Percentiles rank a stretch among this genome's conserved stretches.
Evolutionary conservation across 2,329 filamentous ascomycete species (phyloP).

Genomic region (Mollisiaceae sp.): DNA sequence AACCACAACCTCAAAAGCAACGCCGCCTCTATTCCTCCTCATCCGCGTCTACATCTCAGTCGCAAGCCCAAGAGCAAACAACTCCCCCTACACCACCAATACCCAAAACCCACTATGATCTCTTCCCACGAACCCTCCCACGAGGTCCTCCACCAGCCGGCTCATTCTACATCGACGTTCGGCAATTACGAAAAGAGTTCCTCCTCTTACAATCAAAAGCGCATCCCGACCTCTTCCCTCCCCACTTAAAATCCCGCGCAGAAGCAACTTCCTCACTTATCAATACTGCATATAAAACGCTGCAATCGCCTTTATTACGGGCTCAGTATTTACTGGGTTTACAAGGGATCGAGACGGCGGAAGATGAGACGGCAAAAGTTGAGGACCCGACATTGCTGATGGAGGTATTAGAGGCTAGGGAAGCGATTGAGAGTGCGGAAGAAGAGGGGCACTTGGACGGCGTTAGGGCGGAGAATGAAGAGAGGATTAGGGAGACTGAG

Average conservation of each 20-base stretch:
- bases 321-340: slow-evolving; percentile 85
- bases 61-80: background rate
- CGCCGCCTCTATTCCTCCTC: background rate
- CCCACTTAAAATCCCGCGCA: slow-evolving; percentile 62
- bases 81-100: slow-evolving; percentile 6
- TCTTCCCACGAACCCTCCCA: slow-evolving; percentile 84
- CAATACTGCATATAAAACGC: slow-evolving; percentile 90
- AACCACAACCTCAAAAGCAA: background rate
- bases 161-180: slow-evolving; percentile 74
- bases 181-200: slow-evolving; percentile 80
- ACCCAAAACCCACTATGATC: slow-evolving; percentile 73
- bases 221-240: slow-evolving; percentile 68
- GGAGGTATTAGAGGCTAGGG: slow-evolving; percentile 79
- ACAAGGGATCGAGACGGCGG: slow-evolving; percentile 76
- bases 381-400: slow-evolving; percentile 73
- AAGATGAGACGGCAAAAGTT: slow-evolving; percentile 76
- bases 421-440: slow-evolving; percentile 74
- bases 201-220: slow-evolving; percentile 78
- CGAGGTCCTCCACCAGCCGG: slow-evolving; percentile 77
- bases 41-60: slow-evolving; percentile 3
- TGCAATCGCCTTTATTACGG: slow-evolving; percentile 76
- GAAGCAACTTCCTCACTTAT: slow-evolving; percentile 82
- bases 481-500: slow-evolving; percentile 68
- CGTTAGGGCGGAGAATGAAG: slow-evolving; percentile 70
- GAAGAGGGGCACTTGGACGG: slow-evolving; percentile 66